These are phyloP conservation scores for Nothophytophthora sp. DNA, from an alignment of 352 stramenopile species.

Conservation along the genomic window DNA sequence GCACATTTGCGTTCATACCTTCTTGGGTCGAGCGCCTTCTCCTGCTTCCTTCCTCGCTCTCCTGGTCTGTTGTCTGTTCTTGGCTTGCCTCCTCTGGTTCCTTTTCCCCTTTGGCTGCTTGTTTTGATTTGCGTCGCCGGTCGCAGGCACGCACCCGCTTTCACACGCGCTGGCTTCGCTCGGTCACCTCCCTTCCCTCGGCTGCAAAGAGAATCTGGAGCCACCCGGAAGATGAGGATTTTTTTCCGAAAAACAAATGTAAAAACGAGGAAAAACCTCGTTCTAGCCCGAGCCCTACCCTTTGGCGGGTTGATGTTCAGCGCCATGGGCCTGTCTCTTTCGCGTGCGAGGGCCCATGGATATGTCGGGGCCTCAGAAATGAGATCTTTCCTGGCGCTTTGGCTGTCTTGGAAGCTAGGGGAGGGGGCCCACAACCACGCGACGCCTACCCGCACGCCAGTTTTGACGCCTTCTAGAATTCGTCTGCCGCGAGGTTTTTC, in stretches of 20 bases:
- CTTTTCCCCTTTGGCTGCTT: constrained; percentile 31
- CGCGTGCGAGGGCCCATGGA: too few relatives aligned
- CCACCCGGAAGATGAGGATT: too few relatives aligned
- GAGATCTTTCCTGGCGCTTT: too few relatives aligned
- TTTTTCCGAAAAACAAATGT: not conserved
- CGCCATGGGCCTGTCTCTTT: too few relatives aligned
- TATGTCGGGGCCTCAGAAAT: constrained; percentile 5
- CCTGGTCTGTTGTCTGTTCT: constrained; percentile 8
- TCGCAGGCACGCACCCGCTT: too few relatives aligned
- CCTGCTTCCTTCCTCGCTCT: constrained; percentile 7
- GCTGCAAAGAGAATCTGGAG: too few relatives aligned
- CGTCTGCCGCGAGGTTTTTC: constrained; percentile 17
- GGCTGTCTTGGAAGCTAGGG: too few relatives aligned
- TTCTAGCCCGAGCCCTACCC: not conserved
- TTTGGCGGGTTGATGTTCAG: not conserved
- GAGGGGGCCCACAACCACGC: constrained; percentile 11
- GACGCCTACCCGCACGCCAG: constrained; percentile 3
- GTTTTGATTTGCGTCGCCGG: constrained; percentile 20
- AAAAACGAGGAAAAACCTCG: not conserved
- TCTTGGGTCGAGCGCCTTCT: too few relatives aligned
- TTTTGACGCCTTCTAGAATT: constrained; percentile 18
- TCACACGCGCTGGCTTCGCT: constrained; percentile 13
- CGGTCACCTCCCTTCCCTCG: too few relatives aligned
- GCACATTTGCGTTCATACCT: too few relatives aligned
- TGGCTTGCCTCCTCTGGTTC: constrained; percentile 23